Percentiles rank a stretch among this genome's conserved stretches.
These are phyloP conservation scores for Naganishia onofrii DNA, from an alignment of 768 basidiomycete species.

Conservation along the genomic window DNA sequence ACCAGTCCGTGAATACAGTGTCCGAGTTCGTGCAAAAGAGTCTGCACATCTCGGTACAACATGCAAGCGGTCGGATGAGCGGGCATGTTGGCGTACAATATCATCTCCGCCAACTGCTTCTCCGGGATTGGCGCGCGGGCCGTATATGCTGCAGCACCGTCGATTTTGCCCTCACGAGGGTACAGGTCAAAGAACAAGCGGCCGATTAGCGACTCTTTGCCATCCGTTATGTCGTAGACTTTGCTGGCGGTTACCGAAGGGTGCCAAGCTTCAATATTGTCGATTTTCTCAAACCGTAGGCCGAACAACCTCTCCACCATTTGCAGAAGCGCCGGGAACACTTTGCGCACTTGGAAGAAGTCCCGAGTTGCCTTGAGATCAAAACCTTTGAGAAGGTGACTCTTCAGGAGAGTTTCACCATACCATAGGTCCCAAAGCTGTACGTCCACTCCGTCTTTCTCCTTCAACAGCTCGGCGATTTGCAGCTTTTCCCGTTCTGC, in stretches of 20 bases:
- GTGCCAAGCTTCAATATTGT: background rate
- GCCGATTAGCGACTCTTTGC: background rate
- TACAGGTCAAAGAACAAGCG: background rate
- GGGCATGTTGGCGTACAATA: background rate
- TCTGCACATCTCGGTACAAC: background rate
- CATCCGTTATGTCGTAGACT: background rate
- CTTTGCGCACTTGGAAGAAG: background rate
- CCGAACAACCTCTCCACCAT: background rate
- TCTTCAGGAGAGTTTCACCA: background rate
- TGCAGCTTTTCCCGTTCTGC: background rate
- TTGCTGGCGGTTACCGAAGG: background rate
- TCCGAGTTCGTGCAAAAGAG: conserved; percentile 1
- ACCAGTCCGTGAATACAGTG: background rate
- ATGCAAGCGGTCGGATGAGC: background rate
- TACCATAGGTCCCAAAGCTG: background rate
- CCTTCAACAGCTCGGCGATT: background rate
- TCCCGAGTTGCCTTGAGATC: background rate
- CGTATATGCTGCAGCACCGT: background rate
- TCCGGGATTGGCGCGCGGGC: background rate
- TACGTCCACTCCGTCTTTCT: background rate
- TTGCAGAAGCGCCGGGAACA: background rate
- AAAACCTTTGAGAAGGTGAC: background rate
- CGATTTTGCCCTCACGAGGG: background rate
- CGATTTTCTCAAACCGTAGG: background rate
- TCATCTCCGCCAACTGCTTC: background rate